These are phyloP conservation scores for Myrica gale DNA, from an alignment of 306 rosid genomes.

Conservation along the genomic window DNA sequence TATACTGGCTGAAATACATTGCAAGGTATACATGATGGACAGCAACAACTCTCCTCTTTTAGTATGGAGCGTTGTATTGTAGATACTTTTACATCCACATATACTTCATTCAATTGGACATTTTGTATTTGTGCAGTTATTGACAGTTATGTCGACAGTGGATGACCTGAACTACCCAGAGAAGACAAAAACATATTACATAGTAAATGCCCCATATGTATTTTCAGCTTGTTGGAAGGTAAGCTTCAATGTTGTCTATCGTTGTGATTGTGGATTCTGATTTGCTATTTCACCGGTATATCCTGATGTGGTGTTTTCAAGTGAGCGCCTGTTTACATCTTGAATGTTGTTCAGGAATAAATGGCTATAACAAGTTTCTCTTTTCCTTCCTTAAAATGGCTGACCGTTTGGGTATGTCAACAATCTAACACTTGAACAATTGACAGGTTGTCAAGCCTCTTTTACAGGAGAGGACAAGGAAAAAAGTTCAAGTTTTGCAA, in stretches of 20 bases:
- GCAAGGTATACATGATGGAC: background rate
- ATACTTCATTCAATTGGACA: constrained; percentile 13
- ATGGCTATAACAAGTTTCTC: too few relatives aligned
- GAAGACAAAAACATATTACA: constrained; percentile 82
- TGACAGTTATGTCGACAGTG: constrained; percentile 74
- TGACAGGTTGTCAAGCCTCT: constrained; percentile 94
- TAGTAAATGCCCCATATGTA: constrained; percentile 80
- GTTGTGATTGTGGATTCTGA: constrained; percentile 11
- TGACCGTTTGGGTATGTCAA: background rate
- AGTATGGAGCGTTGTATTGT: background rate
- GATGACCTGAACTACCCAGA: constrained; percentile 98
- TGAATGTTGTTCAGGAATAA: background rate
- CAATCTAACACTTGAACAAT: constrained; percentile 19
- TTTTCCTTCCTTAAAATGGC: background rate
- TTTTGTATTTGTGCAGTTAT: constrained; percentile 55
- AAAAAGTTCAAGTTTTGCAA: constrained; percentile 74
- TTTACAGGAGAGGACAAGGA: constrained; percentile 91
- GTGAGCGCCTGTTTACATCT: constrained; percentile 5
- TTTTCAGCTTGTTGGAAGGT: constrained; percentile 99
- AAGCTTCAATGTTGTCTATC: constrained; percentile 26
- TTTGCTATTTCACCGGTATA: background rate
- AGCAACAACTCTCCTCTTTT: background rate
- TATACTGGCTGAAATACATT: too few relatives aligned
- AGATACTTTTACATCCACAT: background rate
- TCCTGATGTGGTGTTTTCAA: constrained; percentile 11